Evolutionary conservation across 805 yeast species (phyloP), one percentile per base, ranked within the genome.

Genomic region (Naumovozyma castellii): DNA sequence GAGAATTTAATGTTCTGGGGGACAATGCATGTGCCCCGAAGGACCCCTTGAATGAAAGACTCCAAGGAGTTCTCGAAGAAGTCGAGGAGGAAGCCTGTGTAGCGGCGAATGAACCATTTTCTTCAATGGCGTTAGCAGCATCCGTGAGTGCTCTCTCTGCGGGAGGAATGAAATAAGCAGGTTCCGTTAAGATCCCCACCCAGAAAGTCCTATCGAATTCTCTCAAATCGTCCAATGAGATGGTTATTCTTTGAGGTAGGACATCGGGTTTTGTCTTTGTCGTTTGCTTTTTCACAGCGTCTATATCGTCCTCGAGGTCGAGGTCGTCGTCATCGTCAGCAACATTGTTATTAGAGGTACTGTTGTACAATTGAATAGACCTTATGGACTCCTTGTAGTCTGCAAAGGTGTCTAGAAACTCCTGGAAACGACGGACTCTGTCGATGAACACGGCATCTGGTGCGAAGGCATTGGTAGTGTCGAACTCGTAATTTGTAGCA

Each of bases 101-200:
- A n/a, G n/a, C n/a, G n/a, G n/a, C n/a, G n/a, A n/a, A n/a, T n/a
- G n/a, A n/a, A n/a, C n/a, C n/a, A 6, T 40, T 36, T 29, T 55
- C 55, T 13, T 58, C 56, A n/a, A 86, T 71, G 0, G 88, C 77
- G 55, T 74, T 62, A 9, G 88, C 85, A 10, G 87, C 73, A 44
- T 86, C 95, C 42, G 83, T 71, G 32, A 92, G 66, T 1, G 96
- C 97, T 41, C 80, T 71, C 56, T 88, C 94, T 40, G 88, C 80
- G 5, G 97, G 86, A 4, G 97, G 97, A 20, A 90, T 66, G 51
- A 61, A 88, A 40, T 86, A 95, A 1, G 94, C 78, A 0, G 98
- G 98, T 16, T 66, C 66, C 40, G 75, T 67, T 39, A 92, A 63
- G 8, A 87, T 54, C 0, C 97, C 94, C 2, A 61, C 58, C 83